A percentile compares a stretch with the other conserved stretches of the same genome.
Evolutionary conservation across 805 yeast species (phyloP).

Genomic region (Pichia rugopelliculosa): DNA sequence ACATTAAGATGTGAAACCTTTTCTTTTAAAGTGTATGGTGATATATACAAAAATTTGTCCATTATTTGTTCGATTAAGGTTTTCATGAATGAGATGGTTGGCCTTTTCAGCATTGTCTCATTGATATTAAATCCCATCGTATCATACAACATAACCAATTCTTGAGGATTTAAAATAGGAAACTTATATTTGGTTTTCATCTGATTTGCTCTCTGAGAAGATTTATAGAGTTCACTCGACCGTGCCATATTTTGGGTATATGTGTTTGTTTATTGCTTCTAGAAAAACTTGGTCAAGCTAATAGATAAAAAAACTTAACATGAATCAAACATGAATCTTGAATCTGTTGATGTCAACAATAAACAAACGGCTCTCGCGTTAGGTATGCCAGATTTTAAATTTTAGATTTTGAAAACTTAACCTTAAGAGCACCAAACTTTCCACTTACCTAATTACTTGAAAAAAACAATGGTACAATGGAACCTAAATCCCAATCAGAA

Average conservation of each 20-base stretch:
- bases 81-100: slow-evolving; percentile 27
- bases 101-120: slow-evolving; percentile 26
- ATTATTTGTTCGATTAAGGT: slow-evolving; percentile 29
- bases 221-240: slow-evolving; percentile 29
- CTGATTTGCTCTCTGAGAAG: slow-evolving; percentile 18
- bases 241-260: slow-evolving; percentile 24
- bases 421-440: too few relatives aligned
- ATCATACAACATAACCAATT: slow-evolving; percentile 22
- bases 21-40: slow-evolving; percentile 24
- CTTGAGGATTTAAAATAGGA: slow-evolving; percentile 27
- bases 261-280: not conserved
- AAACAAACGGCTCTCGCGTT: not conserved
- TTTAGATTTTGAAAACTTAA: too few relatives aligned
- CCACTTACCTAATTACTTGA: too few relatives aligned
- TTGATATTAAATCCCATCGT: slow-evolving; percentile 24
- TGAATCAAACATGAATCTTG: not conserved
- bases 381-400: not conserved
- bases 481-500: not conserved
- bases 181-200: slow-evolving; percentile 25
- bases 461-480: not conserved
- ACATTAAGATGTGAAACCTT: slow-evolving; percentile 20
- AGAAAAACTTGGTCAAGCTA: not conserved
- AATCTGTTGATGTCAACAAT: not conserved
- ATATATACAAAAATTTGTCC: slow-evolving; percentile 28
- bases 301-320: not conserved